Evolutionary conservation across 2,329 filamentous ascomycete species (phyloP).

Genomic region (Aspergillus ochraceoroseus): DNA sequence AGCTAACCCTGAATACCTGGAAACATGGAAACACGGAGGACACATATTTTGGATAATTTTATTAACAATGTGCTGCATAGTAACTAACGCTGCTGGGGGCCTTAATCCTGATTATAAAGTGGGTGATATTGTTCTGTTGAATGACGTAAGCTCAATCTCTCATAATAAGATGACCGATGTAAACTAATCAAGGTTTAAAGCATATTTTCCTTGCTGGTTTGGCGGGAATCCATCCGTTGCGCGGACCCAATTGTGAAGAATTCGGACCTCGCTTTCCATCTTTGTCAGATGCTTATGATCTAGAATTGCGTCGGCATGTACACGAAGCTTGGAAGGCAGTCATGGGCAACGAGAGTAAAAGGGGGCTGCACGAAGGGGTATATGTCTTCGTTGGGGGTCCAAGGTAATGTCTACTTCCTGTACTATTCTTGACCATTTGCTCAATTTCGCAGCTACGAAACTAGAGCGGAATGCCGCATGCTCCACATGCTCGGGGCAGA

Average conservation of each 20-base stretch:
- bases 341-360: conserved; percentile 41
- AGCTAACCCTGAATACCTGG: conserved; percentile 16
- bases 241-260: conserved; percentile 58
- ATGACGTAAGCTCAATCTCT: conserved; percentile 49
- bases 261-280: conserved; percentile 61
- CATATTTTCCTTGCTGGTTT: conserved; percentile 61
- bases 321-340: conserved; percentile 56
- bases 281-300: conserved; percentile 62
- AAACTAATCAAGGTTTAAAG: conserved; percentile 32
- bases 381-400: conserved; percentile 63
- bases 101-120: conserved; percentile 60
- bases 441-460: conserved; percentile 52
- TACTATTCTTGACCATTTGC: not conserved
- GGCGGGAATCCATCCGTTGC: conserved; percentile 57
- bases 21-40: not conserved
- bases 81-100: conserved; percentile 64
- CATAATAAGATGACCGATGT: conserved; percentile 1
- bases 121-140: conserved; percentile 61
- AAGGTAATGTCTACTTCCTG: conserved; percentile 44
- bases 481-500: conserved; percentile 59
- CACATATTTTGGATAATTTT: not conserved
- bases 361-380: conserved; percentile 59
- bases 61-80: conserved; percentile 31
- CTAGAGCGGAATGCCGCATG: conserved; percentile 61
- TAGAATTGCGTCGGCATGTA: conserved; percentile 54